These are phyloP conservation scores for Ulota crispa DNA, from an alignment of 225 moss, liverwort and hornwort species.

Conservation along the genomic window DNA sequence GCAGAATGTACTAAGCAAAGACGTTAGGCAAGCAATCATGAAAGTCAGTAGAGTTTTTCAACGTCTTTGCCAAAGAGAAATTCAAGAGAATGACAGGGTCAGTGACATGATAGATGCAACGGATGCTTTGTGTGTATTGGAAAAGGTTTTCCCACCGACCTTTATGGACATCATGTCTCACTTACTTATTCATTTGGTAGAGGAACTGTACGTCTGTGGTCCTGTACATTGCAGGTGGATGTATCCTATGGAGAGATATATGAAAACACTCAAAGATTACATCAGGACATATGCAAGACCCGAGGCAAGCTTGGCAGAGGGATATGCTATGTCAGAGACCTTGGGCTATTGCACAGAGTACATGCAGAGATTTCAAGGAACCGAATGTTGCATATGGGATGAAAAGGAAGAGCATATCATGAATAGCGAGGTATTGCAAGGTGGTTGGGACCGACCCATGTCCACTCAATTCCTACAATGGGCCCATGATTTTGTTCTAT, in stretches of 20 bases:
- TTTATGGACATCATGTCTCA: background rate
- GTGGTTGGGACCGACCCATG: rapidly evolving
- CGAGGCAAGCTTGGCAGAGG: background rate
- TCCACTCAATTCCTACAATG: rapidly evolving
- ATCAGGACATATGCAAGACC: background rate
- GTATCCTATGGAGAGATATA: background rate
- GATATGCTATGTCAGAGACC: background rate
- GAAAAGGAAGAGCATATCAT: rapidly evolving
- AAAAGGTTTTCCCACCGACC: rapidly evolving
- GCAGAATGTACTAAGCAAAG: too few relatives aligned
- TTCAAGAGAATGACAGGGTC: too few relatives aligned
- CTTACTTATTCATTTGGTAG: background rate
- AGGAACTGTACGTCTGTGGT: rapidly evolving
- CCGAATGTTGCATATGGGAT: rapidly evolving
- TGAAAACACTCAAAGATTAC: background rate
- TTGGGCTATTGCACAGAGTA: background rate
- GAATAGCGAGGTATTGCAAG: rapidly evolving
- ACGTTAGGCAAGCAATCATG: too few relatives aligned
- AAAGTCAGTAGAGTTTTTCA: too few relatives aligned
- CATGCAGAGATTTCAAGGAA: background rate
- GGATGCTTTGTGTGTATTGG: rapidly evolving
- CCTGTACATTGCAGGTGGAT: too few relatives aligned
- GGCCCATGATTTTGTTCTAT: rapidly evolving
- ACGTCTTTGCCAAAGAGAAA: too few relatives aligned
- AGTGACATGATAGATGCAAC: too few relatives aligned